Base-by-base conservation (phyloP, 192 early-diverging fungal species). In the Spizellomyces punctatus region DNA sequence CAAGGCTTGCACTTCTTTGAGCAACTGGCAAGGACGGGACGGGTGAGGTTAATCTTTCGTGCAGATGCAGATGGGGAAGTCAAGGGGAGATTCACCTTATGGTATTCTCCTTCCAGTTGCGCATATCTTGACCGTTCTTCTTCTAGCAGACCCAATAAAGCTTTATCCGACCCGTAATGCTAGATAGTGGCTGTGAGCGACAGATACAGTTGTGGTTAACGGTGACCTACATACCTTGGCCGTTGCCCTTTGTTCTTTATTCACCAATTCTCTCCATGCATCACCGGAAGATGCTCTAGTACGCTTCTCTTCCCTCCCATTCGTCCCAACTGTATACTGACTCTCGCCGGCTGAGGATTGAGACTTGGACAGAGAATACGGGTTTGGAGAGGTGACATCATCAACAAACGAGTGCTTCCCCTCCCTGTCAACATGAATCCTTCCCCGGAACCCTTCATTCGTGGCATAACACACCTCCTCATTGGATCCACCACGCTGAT, bases 1-100 rank as follows among this genome's bases (percentile, higher is more conserved):
- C 12, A 86, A 72, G 9, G 75, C 41, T 61, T 86, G 82, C n/a
- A 84, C 81, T 64, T 86, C 78, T 19, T 59, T 50, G 44, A 85
- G 64, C 6, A 85, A 67, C 56, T 61, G 27, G 1, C 16, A 54
- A 54, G 1, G 16, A 2, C 1, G 52, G 52, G 52, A n/a, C 17
- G 3, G 50, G 10, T 52, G n/a, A 12, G 10, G 50, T n/a, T 54
- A 54, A 36, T 36, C 27, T 0, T 36, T 36, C 3, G 27, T 36
- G 3, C 27, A 17, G 17, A 61, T 61, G 59, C 12, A 22, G 59
- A 10, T 27, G 59, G 1, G n/a, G 22, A 17, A 17, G 2, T 17
- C 62, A 36, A 0, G 3, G 27, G 27, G 1, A 36, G 27, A 41
- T 1, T 9, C 9, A 68, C 66, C 55, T 83, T 80, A 61, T 82